Base-by-base conservation (phyloP, 192 early-diverging fungal species). In the Entomortierella lignicola region DNA sequence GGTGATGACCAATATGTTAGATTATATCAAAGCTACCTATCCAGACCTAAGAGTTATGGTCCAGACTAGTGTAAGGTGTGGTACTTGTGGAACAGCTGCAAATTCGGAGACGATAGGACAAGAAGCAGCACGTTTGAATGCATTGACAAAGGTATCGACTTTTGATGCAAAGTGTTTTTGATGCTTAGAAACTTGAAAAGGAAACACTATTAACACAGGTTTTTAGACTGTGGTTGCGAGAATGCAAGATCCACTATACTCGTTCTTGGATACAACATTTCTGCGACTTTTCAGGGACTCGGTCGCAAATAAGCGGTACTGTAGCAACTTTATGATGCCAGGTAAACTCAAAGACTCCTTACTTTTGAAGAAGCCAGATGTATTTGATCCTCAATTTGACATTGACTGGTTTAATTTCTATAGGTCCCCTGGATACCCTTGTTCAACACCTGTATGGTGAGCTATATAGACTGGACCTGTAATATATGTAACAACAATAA, bases 381-480 rank as follows among this genome's bases (percentile, higher is more conserved):
- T 21, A 26, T 43, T 41, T 48, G 34, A 7, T 51, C 20, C 2
- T 7, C 8, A 51, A 5, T 69, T 8, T 29, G 29, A 57, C 23
- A 48, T 37, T 50, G 25, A 37, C 34, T 10, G 34, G 34, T 37
- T 37, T 31, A 43, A 37, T 30, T 0, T 12, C 55, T 11, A 2
- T 66, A 79, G 75, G 75, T n/a, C 75, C 75, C 11, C 52, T 79
- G 21, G 75, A 79, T 66, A 79, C 50, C 29, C 62, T 79, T 53
- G 67, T 79, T 18, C 62, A 79, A 20, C 63, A 70, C 6, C 51
- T 79, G 2, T 79, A 79, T 29, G 75, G 75, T 12, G 75, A 79
- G 13, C 63, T 79, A 25, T 79, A 23, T 43, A 47, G 75, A 52
- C 43, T 79, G 18, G 67, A 79, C 44, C 42, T 79, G 55, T 79